phyloP scores from a whole-genome alignment of 2,329 filamentous ascomycete species.

The Xylariales sp. region DNA sequence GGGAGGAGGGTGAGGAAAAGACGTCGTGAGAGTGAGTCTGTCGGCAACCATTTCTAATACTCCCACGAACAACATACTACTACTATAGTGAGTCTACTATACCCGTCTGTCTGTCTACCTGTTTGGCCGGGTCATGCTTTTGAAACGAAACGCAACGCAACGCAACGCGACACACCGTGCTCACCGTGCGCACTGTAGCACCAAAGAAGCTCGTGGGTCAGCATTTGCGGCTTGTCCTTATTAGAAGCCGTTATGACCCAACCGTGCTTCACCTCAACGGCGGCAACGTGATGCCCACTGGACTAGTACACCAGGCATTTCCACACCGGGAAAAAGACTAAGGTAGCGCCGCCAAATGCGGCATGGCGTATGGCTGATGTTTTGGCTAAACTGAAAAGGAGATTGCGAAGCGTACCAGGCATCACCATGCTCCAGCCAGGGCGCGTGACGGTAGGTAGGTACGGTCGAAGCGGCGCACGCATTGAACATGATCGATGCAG shows the following conservation, averaged over 20 bases:
- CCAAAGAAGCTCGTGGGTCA: slow-evolving; percentile 20
- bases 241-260: slow-evolving; percentile 35
- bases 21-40: background rate
- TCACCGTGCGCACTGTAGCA: slow-evolving; percentile 22
- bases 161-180: slow-evolving; percentile 19
- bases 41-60: slow-evolving; percentile 5
- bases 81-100: background rate
- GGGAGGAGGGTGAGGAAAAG: background rate
- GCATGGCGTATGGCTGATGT: slow-evolving; percentile 32
- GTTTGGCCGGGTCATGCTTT: background rate
- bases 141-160: slow-evolving; percentile 4
- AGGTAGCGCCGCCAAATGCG: slow-evolving; percentile 27
- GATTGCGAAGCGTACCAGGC: slow-evolving; percentile 30
- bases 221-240: slow-evolving; percentile 10
- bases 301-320: background rate
- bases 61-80: background rate
- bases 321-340: slow-evolving; percentile 30
- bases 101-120: background rate
- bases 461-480: background rate
- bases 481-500: background rate
- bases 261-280: slow-evolving; percentile 29
- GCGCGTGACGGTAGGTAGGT: slow-evolving; percentile 1
- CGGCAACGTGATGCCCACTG: slow-evolving; percentile 1
- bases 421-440: background rate
- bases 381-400: slow-evolving; percentile 22